Conservation (phyloP, 202 grass and related monocot genomes). For the Cymbopogon flexuosus region DNA sequence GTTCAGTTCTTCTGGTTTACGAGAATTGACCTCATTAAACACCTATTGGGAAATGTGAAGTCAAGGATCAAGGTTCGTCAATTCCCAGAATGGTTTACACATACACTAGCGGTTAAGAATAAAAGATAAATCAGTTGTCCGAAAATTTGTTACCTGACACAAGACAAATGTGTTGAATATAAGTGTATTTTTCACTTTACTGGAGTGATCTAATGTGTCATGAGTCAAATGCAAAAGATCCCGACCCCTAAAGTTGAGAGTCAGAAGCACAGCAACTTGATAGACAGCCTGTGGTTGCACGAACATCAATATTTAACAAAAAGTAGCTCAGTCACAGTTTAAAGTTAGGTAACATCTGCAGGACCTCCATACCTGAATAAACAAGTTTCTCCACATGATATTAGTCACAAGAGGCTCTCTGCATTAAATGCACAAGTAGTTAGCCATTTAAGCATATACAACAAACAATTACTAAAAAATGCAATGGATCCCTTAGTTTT, state of each 20-base stretch:
- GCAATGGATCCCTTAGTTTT: background rate
- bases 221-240: constrained; percentile 67
- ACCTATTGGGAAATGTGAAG: constrained; percentile 46
- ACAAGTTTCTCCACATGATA: constrained; percentile 98
- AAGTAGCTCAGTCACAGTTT: background rate
- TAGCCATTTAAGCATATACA: constrained; percentile 12
- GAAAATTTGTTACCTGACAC: constrained; percentile 58
- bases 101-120: background rate
- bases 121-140: background rate
- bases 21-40: constrained; percentile 95
- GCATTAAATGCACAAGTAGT: constrained; percentile 26
- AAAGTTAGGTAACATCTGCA: constrained; percentile 23
- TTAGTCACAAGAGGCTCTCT: constrained; percentile 91
- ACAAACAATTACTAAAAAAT: background rate
- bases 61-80: constrained; percentile 24
- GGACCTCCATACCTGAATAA: constrained; percentile 62
- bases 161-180: constrained; percentile 99
- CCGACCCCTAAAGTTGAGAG: constrained; percentile 71
- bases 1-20: constrained; percentile 85
- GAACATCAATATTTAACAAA: constrained; percentile 24
- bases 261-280: constrained; percentile 85
- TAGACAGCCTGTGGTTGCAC: constrained; percentile 62
- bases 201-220: constrained; percentile 43
- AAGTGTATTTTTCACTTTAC: constrained; percentile 88
- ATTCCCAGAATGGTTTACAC: constrained; percentile 11